Percentiles rank a stretch among this genome's conserved stretches.
These are phyloP conservation scores for Pichia exigua DNA, from an alignment of 805 yeast species.

Conservation along the genomic window DNA sequence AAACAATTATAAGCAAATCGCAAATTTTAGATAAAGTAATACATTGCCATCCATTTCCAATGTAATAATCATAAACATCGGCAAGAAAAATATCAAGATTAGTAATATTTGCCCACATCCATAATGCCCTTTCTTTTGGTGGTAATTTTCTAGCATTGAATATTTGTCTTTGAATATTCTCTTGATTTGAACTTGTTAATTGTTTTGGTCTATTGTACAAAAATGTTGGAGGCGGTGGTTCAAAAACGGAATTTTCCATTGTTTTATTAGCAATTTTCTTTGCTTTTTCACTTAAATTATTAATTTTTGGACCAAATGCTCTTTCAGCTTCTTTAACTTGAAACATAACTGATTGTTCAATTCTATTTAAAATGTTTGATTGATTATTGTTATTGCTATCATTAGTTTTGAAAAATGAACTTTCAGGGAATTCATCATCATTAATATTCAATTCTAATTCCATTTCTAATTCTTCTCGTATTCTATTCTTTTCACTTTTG, in stretches of 20 bases:
- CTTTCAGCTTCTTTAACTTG: conserved; percentile 15
- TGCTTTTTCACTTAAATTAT: conserved; percentile 22
- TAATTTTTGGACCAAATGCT: conserved; percentile 16
- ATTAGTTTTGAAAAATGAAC: background rate
- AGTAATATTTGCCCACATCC: conserved; percentile 96
- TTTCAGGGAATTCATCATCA: conserved; percentile 11
- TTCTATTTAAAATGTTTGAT: conserved; percentile 1
- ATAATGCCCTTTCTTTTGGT: conserved; percentile 71
- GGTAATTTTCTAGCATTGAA: conserved; percentile 34
- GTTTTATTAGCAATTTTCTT: conserved; percentile 23
- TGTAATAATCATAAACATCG: conserved; percentile 76
- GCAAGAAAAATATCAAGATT: conserved; percentile 81
- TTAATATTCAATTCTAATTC: conserved; percentile 22
- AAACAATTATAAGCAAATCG: conserved; percentile 67
- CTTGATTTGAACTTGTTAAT: background rate
- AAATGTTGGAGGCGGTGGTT: conserved; percentile 10
- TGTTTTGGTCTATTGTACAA: conserved; percentile 1
- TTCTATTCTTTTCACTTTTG: conserved; percentile 11
- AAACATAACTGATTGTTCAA: conserved; percentile 15
- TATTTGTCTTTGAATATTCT: background rate
- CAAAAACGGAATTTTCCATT: conserved; percentile 9
- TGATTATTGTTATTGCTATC: background rate
- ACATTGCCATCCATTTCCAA: conserved; percentile 78
- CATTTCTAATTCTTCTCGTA: conserved; percentile 17
- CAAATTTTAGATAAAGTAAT: conserved; percentile 59